Conservation (phyloP, 176 grass and related monocot genomes). For the Guadua angustifolia region DNA sequence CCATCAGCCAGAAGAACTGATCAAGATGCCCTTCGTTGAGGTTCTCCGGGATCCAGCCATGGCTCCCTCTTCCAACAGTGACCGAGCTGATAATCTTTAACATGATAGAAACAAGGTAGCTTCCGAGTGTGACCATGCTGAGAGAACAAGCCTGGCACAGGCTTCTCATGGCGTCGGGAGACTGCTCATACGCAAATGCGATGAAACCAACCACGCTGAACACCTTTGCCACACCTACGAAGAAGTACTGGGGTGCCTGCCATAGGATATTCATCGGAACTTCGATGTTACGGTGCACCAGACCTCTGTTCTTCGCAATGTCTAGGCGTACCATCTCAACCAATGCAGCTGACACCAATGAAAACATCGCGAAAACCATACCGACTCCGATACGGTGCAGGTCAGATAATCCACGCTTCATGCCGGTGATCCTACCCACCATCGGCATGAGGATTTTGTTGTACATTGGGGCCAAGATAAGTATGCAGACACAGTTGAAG, state of each 20-base stretch:
- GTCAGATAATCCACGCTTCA: conserved; percentile 46
- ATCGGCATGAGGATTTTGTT: conserved; percentile 40
- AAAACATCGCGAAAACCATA: conserved; percentile 35
- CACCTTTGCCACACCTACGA: neutral
- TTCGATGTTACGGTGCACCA: too few species aligned
- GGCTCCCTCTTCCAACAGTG: neutral
- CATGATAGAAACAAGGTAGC: neutral
- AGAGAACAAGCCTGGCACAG: conserved; percentile 2
- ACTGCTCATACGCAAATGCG: neutral
- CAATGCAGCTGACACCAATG: conserved; percentile 34
- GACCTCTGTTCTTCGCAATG: neutral
- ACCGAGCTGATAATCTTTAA: neutral
- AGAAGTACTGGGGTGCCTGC: neutral
- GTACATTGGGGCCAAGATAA: conserved; percentile 41
- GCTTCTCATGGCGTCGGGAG: neutral
- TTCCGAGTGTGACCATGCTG: neutral
- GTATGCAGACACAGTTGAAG: conserved; percentile 47
- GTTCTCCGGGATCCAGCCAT: neutral
- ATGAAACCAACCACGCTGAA: neutral
- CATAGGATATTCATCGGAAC: neutral
- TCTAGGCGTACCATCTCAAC: conserved; percentile 47
- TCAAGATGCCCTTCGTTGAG: conserved; percentile 7
- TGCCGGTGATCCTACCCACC: conserved; percentile 44
- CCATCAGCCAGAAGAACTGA: conserved; percentile 10
- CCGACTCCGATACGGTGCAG: conserved; percentile 54